Evolutionary conservation across 2,329 filamentous ascomycete species (phyloP), one percentile per base, ranked within the genome.

Genomic region (Pleomassaria siparia): DNA sequence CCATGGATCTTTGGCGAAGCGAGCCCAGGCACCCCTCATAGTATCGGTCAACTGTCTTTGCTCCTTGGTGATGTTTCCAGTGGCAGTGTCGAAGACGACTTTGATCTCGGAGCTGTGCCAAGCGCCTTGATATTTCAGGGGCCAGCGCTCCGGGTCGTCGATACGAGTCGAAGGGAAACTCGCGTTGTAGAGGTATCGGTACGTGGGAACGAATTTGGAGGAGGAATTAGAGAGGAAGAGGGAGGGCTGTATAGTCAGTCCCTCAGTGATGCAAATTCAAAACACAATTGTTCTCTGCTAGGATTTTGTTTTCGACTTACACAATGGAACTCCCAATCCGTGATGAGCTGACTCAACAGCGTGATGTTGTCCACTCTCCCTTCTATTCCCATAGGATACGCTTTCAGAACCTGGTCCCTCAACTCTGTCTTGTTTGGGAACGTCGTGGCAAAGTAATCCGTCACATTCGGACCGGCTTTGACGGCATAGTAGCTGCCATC

Each of bases 401-500:
- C 56, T 20, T 49, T 9, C 7, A 30, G 20, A 16, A 64, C 32
- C 22, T 49, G 36, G 5, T 57, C 30, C 13, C n/a, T 7, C 25
- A 39, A 13, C 22, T 24, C 36, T 4, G 36, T 39, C 8, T 26
- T 24, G 12, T 39, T 39, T 4, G 20, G 20, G 20, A 39, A 39
- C 4, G 18, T 37, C 13, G 62, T 49, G 11, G 30, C 26, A 4
- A 48, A 50, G 24, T 58, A 35, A 12, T 66, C 28, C 24, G 50
- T 56, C 1, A 59, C 3, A 16, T 62, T 58, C 2, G 40, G 53
- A 1, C 60, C 54, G 44, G 58, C 54, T 9, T 50, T 47, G 9
- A 63, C 44, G 4, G 47, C 47, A 44, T 63, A 63, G 18, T 65
- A 45, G 9, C 57, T 54, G 15, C 62, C 63, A 47, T 69, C 65